Percentiles rank a stretch among this genome's conserved stretches.
These are phyloP conservation scores for Cladosporium halotolerans DNA, from an alignment of 2,329 filamentous ascomycete genomes.

Conservation along the genomic window DNA sequence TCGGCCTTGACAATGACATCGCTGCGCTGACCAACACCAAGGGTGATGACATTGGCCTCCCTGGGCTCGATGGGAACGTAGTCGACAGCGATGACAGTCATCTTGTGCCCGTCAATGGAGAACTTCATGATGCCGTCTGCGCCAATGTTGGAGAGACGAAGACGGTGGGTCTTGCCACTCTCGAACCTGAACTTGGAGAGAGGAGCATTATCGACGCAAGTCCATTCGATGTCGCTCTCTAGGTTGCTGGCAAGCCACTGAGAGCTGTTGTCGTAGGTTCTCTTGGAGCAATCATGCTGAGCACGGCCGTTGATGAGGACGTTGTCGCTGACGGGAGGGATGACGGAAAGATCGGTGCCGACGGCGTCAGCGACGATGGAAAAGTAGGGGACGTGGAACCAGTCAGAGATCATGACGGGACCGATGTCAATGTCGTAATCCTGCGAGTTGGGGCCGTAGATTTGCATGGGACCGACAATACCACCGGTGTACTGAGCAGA, in stretches of 20 bases:
- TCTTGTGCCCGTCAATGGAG: constrained; percentile 38
- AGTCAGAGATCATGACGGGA: constrained; percentile 27
- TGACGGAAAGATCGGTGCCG: constrained; percentile 14
- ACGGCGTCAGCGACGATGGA: constrained; percentile 17
- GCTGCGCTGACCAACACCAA: constrained; percentile 38
- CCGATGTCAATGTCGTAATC: constrained; percentile 28
- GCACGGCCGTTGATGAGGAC: constrained; percentile 31
- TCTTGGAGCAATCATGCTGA: constrained; percentile 25
- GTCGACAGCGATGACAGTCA: constrained; percentile 40
- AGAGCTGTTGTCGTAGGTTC: constrained; percentile 16
- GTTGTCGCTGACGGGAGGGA: constrained; percentile 23
- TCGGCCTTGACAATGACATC: constrained; percentile 35
- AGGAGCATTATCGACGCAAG: constrained; percentile 22
- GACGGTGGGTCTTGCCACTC: constrained; percentile 35
- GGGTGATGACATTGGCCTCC: constrained; percentile 32
- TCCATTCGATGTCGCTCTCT: constrained; percentile 12
- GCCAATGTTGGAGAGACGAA: constrained; percentile 39
- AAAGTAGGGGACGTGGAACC: constrained; percentile 31
- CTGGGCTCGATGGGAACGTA: constrained; percentile 39
- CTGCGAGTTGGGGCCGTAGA: constrained; percentile 25
- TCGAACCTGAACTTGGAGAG: constrained; percentile 35
- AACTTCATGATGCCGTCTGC: constrained; percentile 39
- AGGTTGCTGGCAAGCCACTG: constrained; percentile 17
- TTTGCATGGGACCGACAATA: constrained; percentile 25
- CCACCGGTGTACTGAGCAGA: constrained; percentile 26